phyloP scores from a whole-genome alignment of 495 filamentous ascomycete species.

The Bathelium albidoporum region DNA sequence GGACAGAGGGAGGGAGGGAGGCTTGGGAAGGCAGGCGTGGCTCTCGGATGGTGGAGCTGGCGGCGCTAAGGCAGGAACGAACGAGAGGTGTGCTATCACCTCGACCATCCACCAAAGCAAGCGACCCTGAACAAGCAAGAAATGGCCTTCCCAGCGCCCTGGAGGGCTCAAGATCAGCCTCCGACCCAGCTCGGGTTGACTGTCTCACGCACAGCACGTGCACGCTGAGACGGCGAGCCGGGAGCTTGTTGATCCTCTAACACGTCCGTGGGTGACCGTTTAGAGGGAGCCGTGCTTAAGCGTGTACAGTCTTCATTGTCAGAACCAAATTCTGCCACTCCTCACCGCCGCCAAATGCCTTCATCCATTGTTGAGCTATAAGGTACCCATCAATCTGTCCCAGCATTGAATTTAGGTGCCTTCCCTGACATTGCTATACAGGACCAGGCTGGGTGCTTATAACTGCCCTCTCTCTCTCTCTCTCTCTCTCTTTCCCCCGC shows the following conservation, averaged over 20 bases:
- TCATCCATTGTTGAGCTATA: no score
- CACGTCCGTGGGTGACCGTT: neutral
- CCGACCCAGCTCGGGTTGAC: neutral
- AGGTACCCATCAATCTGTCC: no score
- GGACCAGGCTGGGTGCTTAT: no score
- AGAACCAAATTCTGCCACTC: neutral
- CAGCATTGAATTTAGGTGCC: no score
- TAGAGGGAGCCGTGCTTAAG: neutral
- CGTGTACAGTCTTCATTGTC: neutral
- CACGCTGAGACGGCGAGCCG: neutral
- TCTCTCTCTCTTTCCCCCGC: neutral
- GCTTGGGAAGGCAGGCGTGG: neutral
- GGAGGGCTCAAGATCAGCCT: neutral
- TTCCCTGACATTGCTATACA: no score
- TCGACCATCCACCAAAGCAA: no score
- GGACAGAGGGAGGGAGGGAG: neutral
- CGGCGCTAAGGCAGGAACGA: slow-evolving; percentile 6
- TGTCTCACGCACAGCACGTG: neutral
- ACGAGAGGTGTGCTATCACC: neutral
- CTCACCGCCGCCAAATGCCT: neutral
- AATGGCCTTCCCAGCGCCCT: neutral
- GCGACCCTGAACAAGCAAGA: neutral
- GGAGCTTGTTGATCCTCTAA: slow-evolving; percentile 4
- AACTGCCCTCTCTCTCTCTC: no score
- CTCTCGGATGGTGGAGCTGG: neutral